These are phyloP conservation scores for Mimosa bimucronata DNA, from an alignment of 306 rosid species.

Conservation along the genomic window DNA sequence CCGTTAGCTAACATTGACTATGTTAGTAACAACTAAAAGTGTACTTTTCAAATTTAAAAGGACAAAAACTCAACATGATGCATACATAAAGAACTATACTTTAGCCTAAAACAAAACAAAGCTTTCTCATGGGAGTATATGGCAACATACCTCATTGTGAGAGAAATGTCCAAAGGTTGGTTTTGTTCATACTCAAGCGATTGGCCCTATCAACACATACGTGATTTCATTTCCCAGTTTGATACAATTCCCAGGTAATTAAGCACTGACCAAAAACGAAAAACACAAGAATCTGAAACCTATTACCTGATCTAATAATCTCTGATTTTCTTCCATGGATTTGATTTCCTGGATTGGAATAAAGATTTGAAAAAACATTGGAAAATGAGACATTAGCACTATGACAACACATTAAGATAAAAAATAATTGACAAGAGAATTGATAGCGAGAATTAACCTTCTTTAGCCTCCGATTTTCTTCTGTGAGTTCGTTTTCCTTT, in stretches of 20 bases:
- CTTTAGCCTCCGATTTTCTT: conserved; percentile 43
- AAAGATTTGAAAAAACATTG: not conserved
- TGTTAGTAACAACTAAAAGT: too few species aligned
- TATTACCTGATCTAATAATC: conserved; percentile 38
- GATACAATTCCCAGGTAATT: too few species aligned
- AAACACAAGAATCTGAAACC: too few species aligned
- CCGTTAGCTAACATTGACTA: too few species aligned
- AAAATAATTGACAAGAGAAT: not conserved
- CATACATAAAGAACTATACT: too few species aligned
- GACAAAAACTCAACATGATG: too few species aligned
- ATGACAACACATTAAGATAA: not conserved
- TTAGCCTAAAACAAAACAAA: not conserved
- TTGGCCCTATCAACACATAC: too few species aligned
- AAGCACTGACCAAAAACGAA: too few species aligned
- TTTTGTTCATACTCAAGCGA: too few species aligned
- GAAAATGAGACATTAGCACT: not conserved
- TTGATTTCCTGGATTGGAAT: conserved; percentile 36
- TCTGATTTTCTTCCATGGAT: conserved; percentile 39
- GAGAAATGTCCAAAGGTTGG: not conserved
- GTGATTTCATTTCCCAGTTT: too few species aligned
- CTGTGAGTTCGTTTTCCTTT: conserved; percentile 39
- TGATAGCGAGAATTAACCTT: conserved; percentile 27
- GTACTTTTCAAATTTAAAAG: too few species aligned
- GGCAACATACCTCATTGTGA: not conserved
- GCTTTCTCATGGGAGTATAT: not conserved